Evolutionary conservation across 345 rosid genomes (phyloP).

Genomic region (Eucalyptus grandis): DNA sequence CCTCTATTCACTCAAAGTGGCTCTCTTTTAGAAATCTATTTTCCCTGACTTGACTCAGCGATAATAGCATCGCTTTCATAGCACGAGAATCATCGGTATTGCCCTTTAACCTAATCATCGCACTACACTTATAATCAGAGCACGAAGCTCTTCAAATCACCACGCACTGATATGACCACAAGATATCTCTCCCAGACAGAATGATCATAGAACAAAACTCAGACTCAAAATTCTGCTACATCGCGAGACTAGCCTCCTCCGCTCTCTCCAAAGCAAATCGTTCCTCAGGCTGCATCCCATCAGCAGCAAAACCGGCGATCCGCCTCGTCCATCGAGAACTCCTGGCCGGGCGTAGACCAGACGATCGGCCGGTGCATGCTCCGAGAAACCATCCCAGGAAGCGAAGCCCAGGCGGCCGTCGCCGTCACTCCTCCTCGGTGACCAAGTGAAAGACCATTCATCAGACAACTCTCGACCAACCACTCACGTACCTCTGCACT

Average conservation of each 20-base stretch:
- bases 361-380: neutral
- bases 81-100: neutral
- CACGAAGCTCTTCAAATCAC: neutral
- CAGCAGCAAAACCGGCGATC: constrained; percentile 48
- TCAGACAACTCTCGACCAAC: constrained; percentile 64
- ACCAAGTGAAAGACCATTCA: constrained; percentile 45
- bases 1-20: neutral
- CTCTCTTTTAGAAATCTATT: neutral
- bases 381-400: neutral
- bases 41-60: neutral
- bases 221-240: neutral
- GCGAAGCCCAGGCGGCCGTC: neutral
- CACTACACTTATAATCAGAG: neutral
- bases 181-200: neutral
- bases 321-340: neutral
- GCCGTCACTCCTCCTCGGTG: too few species aligned
- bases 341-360: neutral
- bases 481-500: constrained; percentile 38
- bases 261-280: constrained; percentile 53
- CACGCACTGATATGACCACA: neutral
- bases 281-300: constrained; percentile 47
- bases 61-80: neutral
- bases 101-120: neutral
- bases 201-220: neutral
- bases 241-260: constrained; percentile 48